A percentile compares a stretch with the other conserved stretches of the same genome.
Conservation (phyloP, 2,329 filamentous ascomycete genomes). For the Arthrobotrys sphaeroides region DNA sequence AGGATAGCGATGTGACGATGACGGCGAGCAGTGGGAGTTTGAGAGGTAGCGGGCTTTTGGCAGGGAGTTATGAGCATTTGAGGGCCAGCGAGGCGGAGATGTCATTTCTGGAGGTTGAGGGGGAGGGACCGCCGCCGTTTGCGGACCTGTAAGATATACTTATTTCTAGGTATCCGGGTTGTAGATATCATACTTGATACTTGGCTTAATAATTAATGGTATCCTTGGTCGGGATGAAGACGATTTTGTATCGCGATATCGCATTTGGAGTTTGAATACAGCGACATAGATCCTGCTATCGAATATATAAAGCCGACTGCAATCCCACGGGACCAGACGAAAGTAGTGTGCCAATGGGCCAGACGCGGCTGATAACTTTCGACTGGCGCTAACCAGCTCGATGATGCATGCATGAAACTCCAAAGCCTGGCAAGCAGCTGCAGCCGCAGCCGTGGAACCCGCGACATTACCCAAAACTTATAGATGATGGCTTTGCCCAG, state of each 20-base stretch:
- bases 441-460: background rate
- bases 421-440: background rate
- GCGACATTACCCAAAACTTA: background rate
- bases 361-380: background rate
- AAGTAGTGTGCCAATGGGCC: background rate
- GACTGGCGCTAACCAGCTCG: background rate
- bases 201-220: constrained; percentile 1
- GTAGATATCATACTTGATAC: too few species aligned
- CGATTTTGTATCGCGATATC: too few species aligned
- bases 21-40: constrained; percentile 39
- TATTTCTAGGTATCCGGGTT: background rate
- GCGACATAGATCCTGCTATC: background rate
- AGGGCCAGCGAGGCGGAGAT: constrained; percentile 50
- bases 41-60: constrained; percentile 15
- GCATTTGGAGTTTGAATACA: too few species aligned
- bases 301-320: background rate
- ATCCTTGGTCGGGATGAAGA: too few species aligned
- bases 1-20: constrained; percentile 49
- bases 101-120: constrained; percentile 49
- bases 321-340: background rate
- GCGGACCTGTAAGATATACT: constrained; percentile 38
- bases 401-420: background rate
- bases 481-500: too few species aligned
- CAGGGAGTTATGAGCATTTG: constrained; percentile 52
- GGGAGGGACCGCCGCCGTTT: constrained; percentile 46